Conservation (phyloP, 805 yeast genomes). For the Starmerella apis region DNA sequence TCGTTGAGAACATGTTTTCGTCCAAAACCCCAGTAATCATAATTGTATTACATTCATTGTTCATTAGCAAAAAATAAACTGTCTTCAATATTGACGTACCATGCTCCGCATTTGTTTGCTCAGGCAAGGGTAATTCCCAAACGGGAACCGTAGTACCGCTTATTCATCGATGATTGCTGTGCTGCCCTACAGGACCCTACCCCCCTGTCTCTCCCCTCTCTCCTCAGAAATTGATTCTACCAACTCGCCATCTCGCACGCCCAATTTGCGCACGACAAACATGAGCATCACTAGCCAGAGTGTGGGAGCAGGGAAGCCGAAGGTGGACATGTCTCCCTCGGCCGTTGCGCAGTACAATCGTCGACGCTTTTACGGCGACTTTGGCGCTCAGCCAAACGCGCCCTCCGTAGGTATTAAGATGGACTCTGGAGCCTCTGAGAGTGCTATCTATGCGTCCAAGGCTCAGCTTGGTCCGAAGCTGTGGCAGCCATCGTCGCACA, state of each 20-base stretch:
- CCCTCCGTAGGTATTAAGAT: slow-evolving; percentile 33
- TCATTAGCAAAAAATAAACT: neutral
- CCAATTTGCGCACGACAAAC: neutral
- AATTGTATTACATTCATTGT: too few relatives aligned
- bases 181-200: slow-evolving; percentile 9
- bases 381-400: slow-evolving; percentile 30
- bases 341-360: slow-evolving; percentile 32
- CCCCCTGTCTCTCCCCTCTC: neutral
- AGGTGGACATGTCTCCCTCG: slow-evolving; percentile 16
- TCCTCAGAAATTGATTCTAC: neutral
- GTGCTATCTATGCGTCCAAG: slow-evolving; percentile 31
- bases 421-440: slow-evolving; percentile 27
- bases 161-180: slow-evolving; percentile 9
- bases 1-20: too few relatives aligned
- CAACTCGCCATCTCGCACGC: neutral
- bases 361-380: slow-evolving; percentile 30
- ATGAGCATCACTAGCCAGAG: slow-evolving; percentile 18
- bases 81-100: neutral
- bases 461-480: slow-evolving; percentile 30
- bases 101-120: slow-evolving; percentile 1
- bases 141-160: slow-evolving; percentile 3
- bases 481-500: slow-evolving; percentile 29
- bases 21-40: too few relatives aligned
- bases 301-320: slow-evolving; percentile 11
- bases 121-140: slow-evolving; percentile 4